phyloP scores from a whole-genome alignment of 805 yeast species.

The Saccharomycopsis fodiens region DNA sequence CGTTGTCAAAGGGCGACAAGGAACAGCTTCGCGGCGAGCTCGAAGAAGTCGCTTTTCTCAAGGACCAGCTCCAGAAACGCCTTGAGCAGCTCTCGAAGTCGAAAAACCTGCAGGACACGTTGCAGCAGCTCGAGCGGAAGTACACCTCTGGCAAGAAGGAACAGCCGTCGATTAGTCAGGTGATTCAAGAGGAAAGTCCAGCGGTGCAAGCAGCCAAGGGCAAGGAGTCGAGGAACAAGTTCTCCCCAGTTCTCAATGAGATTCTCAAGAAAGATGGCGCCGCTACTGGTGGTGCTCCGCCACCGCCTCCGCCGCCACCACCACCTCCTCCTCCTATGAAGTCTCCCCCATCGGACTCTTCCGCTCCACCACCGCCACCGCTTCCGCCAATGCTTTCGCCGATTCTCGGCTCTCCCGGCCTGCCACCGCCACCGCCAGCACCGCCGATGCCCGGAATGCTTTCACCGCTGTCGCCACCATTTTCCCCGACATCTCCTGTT shows the following conservation, averaged over 20 bases:
- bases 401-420: conserved; percentile 21
- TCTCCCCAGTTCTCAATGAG: background rate
- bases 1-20: conserved; percentile 19
- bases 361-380: conserved; percentile 28
- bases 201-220: conserved; percentile 27
- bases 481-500: conserved; percentile 27
- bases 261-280: background rate
- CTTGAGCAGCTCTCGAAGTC: conserved; percentile 25
- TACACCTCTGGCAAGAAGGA: conserved; percentile 13
- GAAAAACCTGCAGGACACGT: conserved; percentile 14
- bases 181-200: conserved; percentile 33
- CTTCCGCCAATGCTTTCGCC: conserved; percentile 28
- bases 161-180: conserved; percentile 14
- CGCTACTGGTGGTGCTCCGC: conserved; percentile 29
- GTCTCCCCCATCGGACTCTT: conserved; percentile 21
- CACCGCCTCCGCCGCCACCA: conserved; percentile 18
- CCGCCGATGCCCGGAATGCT: conserved; percentile 26
- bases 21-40: conserved; percentile 32
- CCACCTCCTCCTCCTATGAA: conserved; percentile 14
- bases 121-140: conserved; percentile 15
- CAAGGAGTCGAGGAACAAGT: background rate
- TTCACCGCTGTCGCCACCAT: conserved; percentile 26
- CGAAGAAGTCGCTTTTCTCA: conserved; percentile 35
- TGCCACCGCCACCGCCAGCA: conserved; percentile 33
- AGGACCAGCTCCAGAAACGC: conserved; percentile 34